Evolutionary conservation across 306 rosid species (phyloP).

Genomic region (Citrullus colocynthis): DNA sequence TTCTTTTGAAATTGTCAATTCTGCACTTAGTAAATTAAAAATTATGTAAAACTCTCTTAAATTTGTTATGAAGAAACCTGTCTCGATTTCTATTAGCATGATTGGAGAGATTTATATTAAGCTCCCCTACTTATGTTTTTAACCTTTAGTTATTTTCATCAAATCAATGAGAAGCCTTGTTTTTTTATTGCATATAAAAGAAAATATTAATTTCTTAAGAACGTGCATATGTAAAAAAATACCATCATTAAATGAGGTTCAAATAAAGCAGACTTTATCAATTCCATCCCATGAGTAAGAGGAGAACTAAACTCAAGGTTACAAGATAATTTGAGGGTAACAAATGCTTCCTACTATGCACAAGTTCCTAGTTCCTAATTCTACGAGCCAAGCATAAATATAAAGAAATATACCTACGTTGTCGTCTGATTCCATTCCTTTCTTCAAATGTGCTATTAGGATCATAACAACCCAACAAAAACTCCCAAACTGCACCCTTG

Average conservation of each 20-base stretch:
- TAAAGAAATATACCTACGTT: constrained; percentile 43
- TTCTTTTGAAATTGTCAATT: background rate
- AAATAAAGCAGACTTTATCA: background rate
- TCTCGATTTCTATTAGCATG: background rate
- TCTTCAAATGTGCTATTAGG: constrained; percentile 75
- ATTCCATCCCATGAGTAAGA: background rate
- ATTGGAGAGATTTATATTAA: background rate
- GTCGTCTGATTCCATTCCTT: constrained; percentile 52
- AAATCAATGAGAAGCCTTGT: background rate
- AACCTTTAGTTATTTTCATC: background rate
- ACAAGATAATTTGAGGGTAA: background rate
- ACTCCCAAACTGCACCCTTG: constrained; percentile 90
- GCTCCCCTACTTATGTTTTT: background rate
- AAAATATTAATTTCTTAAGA: background rate
- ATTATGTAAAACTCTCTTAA: background rate
- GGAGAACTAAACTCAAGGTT: background rate
- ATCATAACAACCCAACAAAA: constrained; percentile 87
- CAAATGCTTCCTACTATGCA: background rate
- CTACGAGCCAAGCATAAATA: constrained; percentile 1
- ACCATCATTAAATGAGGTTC: background rate
- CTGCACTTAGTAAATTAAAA: background rate
- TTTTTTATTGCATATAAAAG: background rate
- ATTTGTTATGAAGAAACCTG: background rate
- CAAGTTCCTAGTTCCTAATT: background rate
- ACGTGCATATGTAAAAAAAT: background rate